phyloP scores from a whole-genome alignment of 805 yeast species.

The Phaffomyces opuntiae region DNA sequence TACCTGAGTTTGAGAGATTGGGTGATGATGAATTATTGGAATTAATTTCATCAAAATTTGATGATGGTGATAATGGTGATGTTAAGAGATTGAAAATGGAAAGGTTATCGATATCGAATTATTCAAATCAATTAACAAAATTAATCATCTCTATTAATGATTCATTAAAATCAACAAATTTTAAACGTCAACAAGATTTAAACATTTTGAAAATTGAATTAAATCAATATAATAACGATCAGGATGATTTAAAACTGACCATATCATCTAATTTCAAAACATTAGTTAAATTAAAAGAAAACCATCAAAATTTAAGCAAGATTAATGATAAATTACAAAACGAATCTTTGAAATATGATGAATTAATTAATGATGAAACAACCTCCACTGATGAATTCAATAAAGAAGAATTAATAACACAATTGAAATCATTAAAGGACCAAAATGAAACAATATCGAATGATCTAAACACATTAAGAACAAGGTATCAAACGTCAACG shows the following conservation, averaged over 20 bases:
- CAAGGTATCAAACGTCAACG: slow-evolving; percentile 38
- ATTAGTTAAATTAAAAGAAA: slow-evolving; percentile 13
- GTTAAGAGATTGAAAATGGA: too few species aligned
- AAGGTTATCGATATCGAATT: slow-evolving; percentile 18
- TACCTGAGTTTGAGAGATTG: too few species aligned
- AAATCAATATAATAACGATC: slow-evolving; percentile 31
- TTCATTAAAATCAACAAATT: slow-evolving; percentile 11
- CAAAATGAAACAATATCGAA: slow-evolving; percentile 19
- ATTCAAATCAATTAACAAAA: slow-evolving; percentile 31
- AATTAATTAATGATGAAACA: background rate
- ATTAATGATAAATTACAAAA: slow-evolving; percentile 15
- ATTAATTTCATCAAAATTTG: background rate
- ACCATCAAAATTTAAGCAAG: slow-evolving; percentile 10
- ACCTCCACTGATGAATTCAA: slow-evolving; percentile 5
- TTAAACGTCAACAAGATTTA: slow-evolving; percentile 14
- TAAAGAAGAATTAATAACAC: slow-evolving; percentile 19
- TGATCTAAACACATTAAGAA: slow-evolving; percentile 23
- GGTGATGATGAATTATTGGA: too few species aligned
- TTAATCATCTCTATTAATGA: slow-evolving; percentile 28
- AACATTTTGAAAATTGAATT: slow-evolving; percentile 27
- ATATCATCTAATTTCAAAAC: slow-evolving; percentile 37
- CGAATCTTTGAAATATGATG: slow-evolving; percentile 15
- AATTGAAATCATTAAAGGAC: slow-evolving; percentile 5
- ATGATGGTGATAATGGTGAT: background rate
- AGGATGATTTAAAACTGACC: slow-evolving; percentile 33